Evolutionary conservation across 2,329 filamentous ascomycete species (phyloP).

Genomic region (Talaromyces sp.): DNA sequence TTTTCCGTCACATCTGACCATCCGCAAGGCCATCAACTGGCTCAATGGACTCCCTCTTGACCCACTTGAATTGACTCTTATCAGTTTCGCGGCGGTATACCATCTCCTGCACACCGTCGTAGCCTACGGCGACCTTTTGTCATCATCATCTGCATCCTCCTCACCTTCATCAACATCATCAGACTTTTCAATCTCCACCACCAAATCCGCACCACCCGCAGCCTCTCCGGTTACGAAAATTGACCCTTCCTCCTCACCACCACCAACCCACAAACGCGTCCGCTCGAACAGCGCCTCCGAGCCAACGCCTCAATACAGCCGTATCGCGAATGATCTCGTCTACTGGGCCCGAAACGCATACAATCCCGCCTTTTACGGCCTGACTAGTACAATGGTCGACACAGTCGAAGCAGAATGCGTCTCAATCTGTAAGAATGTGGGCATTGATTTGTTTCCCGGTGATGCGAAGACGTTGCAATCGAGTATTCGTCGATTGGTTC

Average conservation of each 20-base stretch:
- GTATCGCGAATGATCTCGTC: constrained; percentile 40
- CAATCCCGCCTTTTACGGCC: constrained; percentile 43
- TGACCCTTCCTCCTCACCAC: constrained; percentile 22
- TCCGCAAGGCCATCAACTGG: constrained; percentile 41
- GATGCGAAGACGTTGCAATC: constrained; percentile 26
- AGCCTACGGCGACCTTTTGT: constrained; percentile 39
- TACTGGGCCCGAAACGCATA: constrained; percentile 47
- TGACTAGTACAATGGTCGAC: constrained; percentile 36
- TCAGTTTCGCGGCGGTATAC: constrained; percentile 43
- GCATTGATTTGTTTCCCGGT: constrained; percentile 31
- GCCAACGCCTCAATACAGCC: constrained; percentile 33
- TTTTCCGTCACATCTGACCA: constrained; percentile 36
- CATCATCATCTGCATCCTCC: constrained; percentile 23
- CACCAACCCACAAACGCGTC: constrained; percentile 20
- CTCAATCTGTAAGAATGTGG: constrained; percentile 33
- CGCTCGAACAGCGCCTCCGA: constrained; percentile 22
- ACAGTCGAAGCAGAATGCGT: constrained; percentile 40
- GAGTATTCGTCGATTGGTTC: constrained; percentile 23
- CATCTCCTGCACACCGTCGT: constrained; percentile 42
- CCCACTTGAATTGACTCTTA: constrained; percentile 40
- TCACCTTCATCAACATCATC: constrained; percentile 20
- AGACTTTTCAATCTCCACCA: constrained; percentile 10
- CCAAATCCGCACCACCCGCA: constrained; percentile 18
- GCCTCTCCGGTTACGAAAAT: constrained; percentile 23
- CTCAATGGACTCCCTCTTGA: constrained; percentile 44